These are phyloP conservation scores for Podaxis carcinomalis DNA, from an alignment of 768 basidiomycete genomes.

Conservation along the genomic window DNA sequence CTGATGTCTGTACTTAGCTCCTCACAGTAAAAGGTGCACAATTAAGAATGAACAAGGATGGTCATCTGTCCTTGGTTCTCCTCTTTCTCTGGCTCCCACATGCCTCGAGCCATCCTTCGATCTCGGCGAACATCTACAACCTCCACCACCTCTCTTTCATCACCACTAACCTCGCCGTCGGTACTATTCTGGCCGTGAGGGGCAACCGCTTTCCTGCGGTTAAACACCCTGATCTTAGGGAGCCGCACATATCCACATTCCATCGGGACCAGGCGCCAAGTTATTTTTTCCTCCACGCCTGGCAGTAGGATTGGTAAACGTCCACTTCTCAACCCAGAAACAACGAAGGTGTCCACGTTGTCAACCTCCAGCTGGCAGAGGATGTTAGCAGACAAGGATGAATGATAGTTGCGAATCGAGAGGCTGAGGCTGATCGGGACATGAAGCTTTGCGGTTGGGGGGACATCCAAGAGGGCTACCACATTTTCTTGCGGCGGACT, in stretches of 20 bases:
- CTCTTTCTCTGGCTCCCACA: not conserved
- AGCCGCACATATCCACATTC: slow-evolving; percentile 67
- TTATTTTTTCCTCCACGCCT: slow-evolving; percentile 58
- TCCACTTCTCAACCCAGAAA: slow-evolving; percentile 68
- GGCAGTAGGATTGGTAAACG: slow-evolving; percentile 72
- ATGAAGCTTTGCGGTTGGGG: slow-evolving; percentile 63
- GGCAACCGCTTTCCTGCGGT: slow-evolving; percentile 37
- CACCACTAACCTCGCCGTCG: slow-evolving; percentile 39
- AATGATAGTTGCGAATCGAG: slow-evolving; percentile 62
- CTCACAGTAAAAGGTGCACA: not conserved
- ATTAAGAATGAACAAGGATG: slow-evolving; percentile 33
- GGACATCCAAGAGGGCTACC: slow-evolving; percentile 60
- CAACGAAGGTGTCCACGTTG: slow-evolving; percentile 67
- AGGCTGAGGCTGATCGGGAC: slow-evolving; percentile 50
- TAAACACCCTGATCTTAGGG: slow-evolving; percentile 57
- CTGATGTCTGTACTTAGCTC: no score
- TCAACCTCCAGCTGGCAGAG: slow-evolving; percentile 72
- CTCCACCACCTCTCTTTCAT: slow-evolving; percentile 44
- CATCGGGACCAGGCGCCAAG: slow-evolving; percentile 69
- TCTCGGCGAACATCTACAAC: slow-evolving; percentile 52
- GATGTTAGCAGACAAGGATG: slow-evolving; percentile 62
- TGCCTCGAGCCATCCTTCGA: slow-evolving; percentile 13
- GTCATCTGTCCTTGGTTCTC: slow-evolving; percentile 14
- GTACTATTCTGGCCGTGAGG: slow-evolving; percentile 26
- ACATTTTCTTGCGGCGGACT: slow-evolving; percentile 57